These are phyloP conservation scores for Microbotryum intermedium DNA, from an alignment of 1,284 basidiomycete species.

Conservation along the genomic window DNA sequence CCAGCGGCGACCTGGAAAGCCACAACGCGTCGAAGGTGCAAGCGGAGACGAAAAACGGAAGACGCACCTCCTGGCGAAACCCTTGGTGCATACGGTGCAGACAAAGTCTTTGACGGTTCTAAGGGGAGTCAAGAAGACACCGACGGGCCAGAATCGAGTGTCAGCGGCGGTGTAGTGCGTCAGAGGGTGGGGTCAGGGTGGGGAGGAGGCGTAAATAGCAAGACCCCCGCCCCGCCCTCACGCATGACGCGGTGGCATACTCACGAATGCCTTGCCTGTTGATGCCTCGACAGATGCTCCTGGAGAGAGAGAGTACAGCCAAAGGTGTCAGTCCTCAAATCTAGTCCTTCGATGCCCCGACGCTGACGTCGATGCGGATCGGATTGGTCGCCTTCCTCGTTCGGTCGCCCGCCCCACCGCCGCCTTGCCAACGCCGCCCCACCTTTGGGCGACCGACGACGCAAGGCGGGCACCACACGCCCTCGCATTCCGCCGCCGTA, in stretches of 20 bases:
- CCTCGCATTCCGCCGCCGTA: not conserved
- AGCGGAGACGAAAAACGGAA: not conserved
- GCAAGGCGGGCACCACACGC: slow-evolving; percentile 1
- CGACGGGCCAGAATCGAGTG: not conserved
- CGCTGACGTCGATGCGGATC: too few species aligned
- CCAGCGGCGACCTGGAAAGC: not conserved
- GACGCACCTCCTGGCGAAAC: slow-evolving; percentile 18
- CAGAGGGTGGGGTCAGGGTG: not conserved
- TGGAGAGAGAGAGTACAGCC: not conserved
- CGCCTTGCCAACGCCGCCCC: not conserved
- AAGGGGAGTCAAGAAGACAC: not conserved
- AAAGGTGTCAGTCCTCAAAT: not conserved
- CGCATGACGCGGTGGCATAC: not conserved
- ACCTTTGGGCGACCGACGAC: not conserved
- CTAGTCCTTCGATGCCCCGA: too few species aligned
- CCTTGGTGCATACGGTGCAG: slow-evolving; percentile 26
- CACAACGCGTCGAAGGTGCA: not conserved
- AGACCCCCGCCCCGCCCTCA: not conserved
- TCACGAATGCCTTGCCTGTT: slow-evolving; percentile 9
- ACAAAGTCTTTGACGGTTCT: slow-evolving; percentile 26
- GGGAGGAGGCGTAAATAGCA: not conserved
- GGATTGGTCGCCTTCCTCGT: too few species aligned
- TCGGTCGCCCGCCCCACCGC: too few species aligned
- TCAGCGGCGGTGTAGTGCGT: not conserved
- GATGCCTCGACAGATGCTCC: slow-evolving; percentile 25